Evolutionary conservation across 139 green algal species (phyloP).

Genomic region (Chlamydomonas eustigma): DNA sequence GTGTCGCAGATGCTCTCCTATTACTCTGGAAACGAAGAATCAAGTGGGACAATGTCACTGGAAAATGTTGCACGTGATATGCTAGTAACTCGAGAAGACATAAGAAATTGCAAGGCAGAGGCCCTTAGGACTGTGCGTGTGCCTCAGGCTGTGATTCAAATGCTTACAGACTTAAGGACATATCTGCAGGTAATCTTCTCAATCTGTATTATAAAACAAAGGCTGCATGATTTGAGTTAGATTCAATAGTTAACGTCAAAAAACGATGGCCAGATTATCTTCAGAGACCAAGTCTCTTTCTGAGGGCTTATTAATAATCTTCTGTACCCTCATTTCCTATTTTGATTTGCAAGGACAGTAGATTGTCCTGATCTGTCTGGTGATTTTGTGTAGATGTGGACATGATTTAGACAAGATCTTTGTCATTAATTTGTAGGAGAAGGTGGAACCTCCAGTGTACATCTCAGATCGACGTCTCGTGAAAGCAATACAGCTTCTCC

Average conservation of each 20-base stretch:
- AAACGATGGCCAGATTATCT: no score
- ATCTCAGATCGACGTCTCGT: slow-evolving; percentile 87
- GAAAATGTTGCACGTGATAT: not conserved
- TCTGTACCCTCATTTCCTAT: no score
- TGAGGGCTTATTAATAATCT: no score
- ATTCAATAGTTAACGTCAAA: no score
- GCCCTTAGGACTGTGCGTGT: slow-evolving; percentile 48
- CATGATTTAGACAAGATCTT: no score
- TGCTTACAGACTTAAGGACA: slow-evolving; percentile 71
- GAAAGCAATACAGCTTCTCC: slow-evolving; percentile 72
- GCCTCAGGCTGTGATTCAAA: slow-evolving; percentile 62
- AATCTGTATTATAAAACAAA: no score
- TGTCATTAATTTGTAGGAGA: no score
- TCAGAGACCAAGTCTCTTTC: no score
- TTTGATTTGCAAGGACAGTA: no score
- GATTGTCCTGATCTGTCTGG: no score
- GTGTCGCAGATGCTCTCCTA: slow-evolving; percentile 34
- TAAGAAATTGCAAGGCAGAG: not conserved
- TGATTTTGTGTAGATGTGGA: no score
- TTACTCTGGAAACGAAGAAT: slow-evolving; percentile 15
- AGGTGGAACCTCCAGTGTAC: slow-evolving; percentile 88
- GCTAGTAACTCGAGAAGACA: slow-evolving; percentile 3
- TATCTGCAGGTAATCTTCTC: slow-evolving; percentile 60
- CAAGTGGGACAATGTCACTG: not conserved
- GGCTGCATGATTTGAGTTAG: no score